Percentiles rank a stretch among this genome's conserved stretches.
These are phyloP conservation scores for Hibiscus tridactylites DNA, from an alignment of 345 rosid species.

Conservation along the genomic window DNA sequence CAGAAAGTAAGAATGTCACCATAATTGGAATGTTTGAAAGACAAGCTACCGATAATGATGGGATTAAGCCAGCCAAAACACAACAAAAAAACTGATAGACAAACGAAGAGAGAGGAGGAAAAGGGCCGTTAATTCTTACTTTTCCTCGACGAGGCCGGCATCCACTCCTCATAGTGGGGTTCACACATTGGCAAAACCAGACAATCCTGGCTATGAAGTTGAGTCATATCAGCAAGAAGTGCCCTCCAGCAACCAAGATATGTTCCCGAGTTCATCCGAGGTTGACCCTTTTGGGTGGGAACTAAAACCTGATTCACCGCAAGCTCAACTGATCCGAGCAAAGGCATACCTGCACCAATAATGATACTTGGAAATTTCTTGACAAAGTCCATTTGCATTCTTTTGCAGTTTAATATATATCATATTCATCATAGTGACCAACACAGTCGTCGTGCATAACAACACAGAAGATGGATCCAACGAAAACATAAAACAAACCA, in stretches of 20 bases:
- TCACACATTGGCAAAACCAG: conserved; percentile 17
- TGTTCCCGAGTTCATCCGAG: conserved; percentile 20
- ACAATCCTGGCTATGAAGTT: conserved; percentile 20
- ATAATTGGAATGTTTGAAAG: conserved; percentile 26
- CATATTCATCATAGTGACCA: too few species aligned
- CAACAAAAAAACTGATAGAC: background rate
- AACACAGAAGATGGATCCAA: too few species aligned
- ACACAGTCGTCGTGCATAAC: background rate
- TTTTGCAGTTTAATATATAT: too few species aligned
- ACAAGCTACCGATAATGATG: conserved; percentile 19
- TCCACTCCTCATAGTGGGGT: conserved; percentile 38
- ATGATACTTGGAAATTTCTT: conserved; percentile 2
- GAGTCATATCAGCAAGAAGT: conserved; percentile 18
- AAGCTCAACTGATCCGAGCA: conserved; percentile 13
- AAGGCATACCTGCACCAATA: conserved; percentile 17
- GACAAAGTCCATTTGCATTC: background rate
- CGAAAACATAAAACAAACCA: too few species aligned
- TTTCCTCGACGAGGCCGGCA: conserved; percentile 31
- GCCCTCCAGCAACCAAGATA: conserved; percentile 26
- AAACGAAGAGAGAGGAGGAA: background rate
- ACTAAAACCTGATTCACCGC: conserved; percentile 18
- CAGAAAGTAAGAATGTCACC: conserved; percentile 14
- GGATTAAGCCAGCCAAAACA: conserved; percentile 6
- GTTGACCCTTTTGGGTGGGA: conserved; percentile 28
- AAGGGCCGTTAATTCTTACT: conserved; percentile 25